Evolutionary conservation across 306 rosid genomes (phyloP).

Genomic region (Lathyrus aphaca): DNA sequence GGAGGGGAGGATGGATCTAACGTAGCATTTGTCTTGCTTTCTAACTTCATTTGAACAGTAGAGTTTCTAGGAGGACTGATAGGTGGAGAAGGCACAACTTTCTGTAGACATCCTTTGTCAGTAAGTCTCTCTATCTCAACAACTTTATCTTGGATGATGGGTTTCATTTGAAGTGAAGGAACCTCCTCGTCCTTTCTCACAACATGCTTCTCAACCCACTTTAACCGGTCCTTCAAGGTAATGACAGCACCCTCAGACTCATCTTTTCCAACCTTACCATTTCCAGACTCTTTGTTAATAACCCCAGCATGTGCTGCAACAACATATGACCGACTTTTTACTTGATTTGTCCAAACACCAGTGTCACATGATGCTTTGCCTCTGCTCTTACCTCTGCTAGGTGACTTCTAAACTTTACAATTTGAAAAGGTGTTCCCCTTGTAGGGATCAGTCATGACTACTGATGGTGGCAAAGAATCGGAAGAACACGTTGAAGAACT

Average conservation of each 20-base stretch:
- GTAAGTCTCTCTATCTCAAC: conserved; percentile 56
- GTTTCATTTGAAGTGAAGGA: conserved; percentile 57
- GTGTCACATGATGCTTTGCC: conserved; percentile 59
- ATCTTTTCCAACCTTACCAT: conserved; percentile 58
- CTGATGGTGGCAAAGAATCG: conserved; percentile 89
- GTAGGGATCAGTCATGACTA: conserved; percentile 61
- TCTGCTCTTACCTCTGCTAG: conserved; percentile 68
- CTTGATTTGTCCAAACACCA: conserved; percentile 65
- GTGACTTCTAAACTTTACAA: conserved; percentile 66
- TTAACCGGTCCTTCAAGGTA: conserved; percentile 59
- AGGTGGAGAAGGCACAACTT: conserved; percentile 39
- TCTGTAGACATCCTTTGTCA: conserved; percentile 55
- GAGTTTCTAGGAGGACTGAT: conserved; percentile 51
- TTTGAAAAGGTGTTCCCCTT: conserved; percentile 58
- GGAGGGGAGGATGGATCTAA: too few species aligned
- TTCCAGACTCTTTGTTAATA: conserved; percentile 52
- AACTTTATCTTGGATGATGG: conserved; percentile 56
- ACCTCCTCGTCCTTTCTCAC: conserved; percentile 68
- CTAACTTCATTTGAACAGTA: conserved; percentile 49
- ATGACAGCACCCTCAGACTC: conserved; percentile 53
- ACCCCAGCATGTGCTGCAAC: conserved; percentile 53
- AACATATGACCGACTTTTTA: conserved; percentile 63
- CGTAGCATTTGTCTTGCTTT: conserved; percentile 46
- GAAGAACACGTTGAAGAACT: conserved; percentile 98
- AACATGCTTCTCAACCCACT: conserved; percentile 63